phyloP scores from a whole-genome alignment of 331 rosid species.

The Prunus yedoensis region DNA sequence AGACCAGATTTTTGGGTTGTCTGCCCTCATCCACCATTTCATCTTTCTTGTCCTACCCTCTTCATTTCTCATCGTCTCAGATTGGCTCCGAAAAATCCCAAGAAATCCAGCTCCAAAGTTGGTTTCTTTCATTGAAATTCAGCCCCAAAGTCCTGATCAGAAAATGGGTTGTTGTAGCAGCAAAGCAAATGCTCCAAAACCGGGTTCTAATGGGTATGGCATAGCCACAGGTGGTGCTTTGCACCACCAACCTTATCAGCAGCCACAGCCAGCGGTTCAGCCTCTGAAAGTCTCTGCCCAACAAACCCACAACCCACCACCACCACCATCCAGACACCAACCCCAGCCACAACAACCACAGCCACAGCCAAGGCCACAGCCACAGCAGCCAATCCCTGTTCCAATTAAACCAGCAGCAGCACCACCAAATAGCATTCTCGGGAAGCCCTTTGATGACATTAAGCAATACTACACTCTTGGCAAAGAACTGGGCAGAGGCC shows the following conservation, averaged over 20 bases:
- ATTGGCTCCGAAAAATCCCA: not conserved
- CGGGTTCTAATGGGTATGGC: conserved; percentile 23
- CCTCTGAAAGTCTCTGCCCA: conserved; percentile 22
- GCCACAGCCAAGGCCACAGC: conserved; percentile 12
- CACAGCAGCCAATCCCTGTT: conserved; percentile 13
- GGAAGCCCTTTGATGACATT: conserved; percentile 68
- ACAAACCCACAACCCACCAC: conserved; percentile 32
- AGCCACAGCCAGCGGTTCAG: conserved; percentile 21
- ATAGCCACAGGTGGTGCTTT: conserved; percentile 17
- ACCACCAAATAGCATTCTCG: conserved; percentile 56
- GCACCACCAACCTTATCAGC: conserved; percentile 28
- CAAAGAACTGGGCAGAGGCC: conserved; percentile 87
- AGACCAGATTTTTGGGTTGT: not conserved
- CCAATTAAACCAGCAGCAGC: conserved; percentile 20
- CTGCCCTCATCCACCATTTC: not conserved
- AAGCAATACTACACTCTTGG: conserved; percentile 64
- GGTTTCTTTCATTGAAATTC: not conserved
- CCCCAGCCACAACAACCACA: conserved; percentile 15
- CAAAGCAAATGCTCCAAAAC: conserved; percentile 38
- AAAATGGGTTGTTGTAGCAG: conserved; percentile 73
- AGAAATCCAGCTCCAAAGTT: not conserved
- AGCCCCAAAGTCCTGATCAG: not conserved
- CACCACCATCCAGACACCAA: not conserved
- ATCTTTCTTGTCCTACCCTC: not conserved
- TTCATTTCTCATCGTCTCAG: not conserved